Conservation (phyloP, 495 filamentous ascomycete species). For the Penicillium coprophilum region DNA sequence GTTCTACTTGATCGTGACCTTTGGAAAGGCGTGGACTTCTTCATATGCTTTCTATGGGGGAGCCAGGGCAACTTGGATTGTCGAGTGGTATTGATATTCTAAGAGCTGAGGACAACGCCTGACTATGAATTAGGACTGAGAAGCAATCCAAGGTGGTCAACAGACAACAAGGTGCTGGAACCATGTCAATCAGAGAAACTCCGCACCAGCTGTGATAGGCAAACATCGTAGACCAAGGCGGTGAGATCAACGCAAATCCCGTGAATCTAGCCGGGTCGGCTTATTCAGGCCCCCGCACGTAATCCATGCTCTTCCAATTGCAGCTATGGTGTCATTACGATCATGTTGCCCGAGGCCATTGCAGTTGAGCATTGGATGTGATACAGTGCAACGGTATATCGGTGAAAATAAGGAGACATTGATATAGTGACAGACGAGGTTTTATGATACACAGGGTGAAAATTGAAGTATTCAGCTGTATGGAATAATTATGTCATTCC, state of each 20-base stretch:
- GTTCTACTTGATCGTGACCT: conserved; percentile 29
- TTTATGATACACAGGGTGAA: not conserved
- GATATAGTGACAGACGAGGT: too few relatives aligned
- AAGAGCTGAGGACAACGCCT: not conserved
- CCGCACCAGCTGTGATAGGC: too few relatives aligned
- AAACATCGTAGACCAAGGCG: too few relatives aligned
- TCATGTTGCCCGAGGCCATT: conserved; percentile 5
- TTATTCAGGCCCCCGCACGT: conserved; percentile 32
- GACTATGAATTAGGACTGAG: not conserved
- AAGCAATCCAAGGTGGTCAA: not conserved
- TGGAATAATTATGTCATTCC: conserved; percentile 31
- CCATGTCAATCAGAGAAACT: too few relatives aligned
- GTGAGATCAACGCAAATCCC: too few relatives aligned
- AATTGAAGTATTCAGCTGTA: not conserved
- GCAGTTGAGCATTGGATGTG: too few relatives aligned
- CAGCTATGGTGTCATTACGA: not conserved
- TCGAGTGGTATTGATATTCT: not conserved
- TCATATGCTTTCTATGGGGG: conserved; percentile 21
- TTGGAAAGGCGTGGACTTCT: too few relatives aligned
- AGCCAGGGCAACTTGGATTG: conserved; percentile 21
- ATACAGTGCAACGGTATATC: too few relatives aligned
- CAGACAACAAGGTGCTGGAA: not conserved
- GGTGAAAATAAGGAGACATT: too few relatives aligned
- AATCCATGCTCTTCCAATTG: not conserved
- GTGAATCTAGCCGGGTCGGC: conserved; percentile 30